A percentile compares a stretch with the other conserved stretches of the same genome.
Conservation (phyloP, 257 asterid species). For the Solanum sparsipilum region DNA sequence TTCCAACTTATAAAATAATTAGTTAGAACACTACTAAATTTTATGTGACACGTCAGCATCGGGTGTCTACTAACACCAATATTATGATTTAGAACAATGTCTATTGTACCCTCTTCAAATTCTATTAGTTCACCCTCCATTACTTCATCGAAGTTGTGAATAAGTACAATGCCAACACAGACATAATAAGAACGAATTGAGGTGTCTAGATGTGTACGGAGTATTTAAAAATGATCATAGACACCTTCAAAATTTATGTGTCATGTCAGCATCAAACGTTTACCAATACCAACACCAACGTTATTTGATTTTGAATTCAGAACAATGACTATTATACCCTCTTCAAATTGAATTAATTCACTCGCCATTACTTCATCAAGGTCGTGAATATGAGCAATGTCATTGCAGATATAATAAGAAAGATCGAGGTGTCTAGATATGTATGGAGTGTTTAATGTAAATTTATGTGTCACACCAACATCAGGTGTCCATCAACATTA, state of each 20-base stretch:
- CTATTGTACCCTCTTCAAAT: neutral
- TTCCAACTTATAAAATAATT: neutral
- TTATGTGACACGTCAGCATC: neutral
- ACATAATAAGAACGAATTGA: neutral
- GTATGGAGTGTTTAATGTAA: no score
- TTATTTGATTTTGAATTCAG: no score
- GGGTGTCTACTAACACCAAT: neutral
- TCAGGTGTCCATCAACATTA: rapidly evolving
- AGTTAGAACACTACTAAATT: neutral
- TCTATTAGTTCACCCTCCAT: neutral
- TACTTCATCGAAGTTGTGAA: neutral
- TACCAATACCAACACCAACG: no score
- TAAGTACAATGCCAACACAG: neutral
- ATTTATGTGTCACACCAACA: neutral
- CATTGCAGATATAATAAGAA: no score
- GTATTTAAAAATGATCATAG: no score
- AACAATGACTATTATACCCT: neutral
- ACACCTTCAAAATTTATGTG: neutral
- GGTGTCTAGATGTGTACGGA: neutral
- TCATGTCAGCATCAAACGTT: no score
- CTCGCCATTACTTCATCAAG: neutral
- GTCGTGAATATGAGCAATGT: neutral
- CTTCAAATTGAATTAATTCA: neutral
- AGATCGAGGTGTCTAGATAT: no score
- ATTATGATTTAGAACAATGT: neutral